These are phyloP conservation scores for Ophiostoma triangulosporum DNA, from an alignment of 2,329 filamentous ascomycete genomes.

Conservation along the genomic window DNA sequence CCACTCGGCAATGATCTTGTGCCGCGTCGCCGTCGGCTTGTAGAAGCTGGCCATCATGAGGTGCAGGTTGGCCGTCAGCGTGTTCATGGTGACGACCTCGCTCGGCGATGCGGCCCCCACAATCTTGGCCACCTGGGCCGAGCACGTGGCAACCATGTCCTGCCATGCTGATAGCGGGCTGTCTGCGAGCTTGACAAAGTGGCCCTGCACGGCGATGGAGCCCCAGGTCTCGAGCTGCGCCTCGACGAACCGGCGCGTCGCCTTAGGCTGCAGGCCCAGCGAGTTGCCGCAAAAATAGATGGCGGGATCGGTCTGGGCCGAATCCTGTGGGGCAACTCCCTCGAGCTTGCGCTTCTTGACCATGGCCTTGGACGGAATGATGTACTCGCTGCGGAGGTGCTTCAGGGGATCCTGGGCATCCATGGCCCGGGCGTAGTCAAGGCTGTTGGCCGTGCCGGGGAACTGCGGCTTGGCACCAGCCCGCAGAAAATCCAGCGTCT, in stretches of 20 bases:
- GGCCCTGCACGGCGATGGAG: conserved; percentile 69
- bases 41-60: conserved; percentile 78
- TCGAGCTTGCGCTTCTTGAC: conserved; percentile 23
- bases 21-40: conserved; percentile 45
- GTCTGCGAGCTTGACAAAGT: conserved; percentile 58
- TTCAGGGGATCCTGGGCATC: conserved; percentile 48
- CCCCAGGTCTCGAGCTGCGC: conserved; percentile 74
- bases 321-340: neutral
- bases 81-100: conserved; percentile 82
- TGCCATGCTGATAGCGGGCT: conserved; percentile 54
- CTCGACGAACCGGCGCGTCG: conserved; percentile 49
- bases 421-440: conserved; percentile 36
- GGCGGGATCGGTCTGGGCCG: conserved; percentile 30
- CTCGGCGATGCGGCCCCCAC: conserved; percentile 62
- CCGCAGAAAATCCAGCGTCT: conserved; percentile 27
- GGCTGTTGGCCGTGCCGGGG: conserved; percentile 31
- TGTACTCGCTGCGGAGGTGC: conserved; percentile 55
- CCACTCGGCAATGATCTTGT: conserved; percentile 80
- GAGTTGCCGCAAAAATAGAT: conserved; percentile 89
- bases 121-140: conserved; percentile 54
- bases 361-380: conserved; percentile 54
- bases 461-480: conserved; percentile 30
- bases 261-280: conserved; percentile 67
- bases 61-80: conserved; percentile 69
- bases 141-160: conserved; percentile 63